phyloP scores from a whole-genome alignment of 495 filamentous ascomycete species.

The Hyphodiscus hymeniophilus region DNA sequence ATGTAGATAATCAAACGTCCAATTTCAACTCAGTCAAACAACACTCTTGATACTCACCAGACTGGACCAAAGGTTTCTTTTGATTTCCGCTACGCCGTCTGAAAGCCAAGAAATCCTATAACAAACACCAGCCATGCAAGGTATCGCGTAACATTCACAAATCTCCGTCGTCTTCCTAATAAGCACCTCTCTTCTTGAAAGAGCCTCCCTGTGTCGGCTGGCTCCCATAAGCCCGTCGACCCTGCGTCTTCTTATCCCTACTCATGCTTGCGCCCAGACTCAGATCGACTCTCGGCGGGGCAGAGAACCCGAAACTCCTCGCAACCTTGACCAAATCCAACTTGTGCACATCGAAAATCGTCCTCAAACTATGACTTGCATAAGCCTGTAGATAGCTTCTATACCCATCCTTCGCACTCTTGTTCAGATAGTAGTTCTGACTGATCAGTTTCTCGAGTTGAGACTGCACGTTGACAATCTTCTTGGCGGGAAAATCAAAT shows the following conservation, averaged over 20 bases:
- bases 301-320: conserved; percentile 83
- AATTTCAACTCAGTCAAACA: background rate
- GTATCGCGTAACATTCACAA: conserved; percentile 5
- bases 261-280: conserved; percentile 79
- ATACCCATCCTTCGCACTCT: conserved; percentile 61
- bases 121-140: conserved; percentile 18
- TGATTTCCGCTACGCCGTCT: background rate
- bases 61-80: background rate
- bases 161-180: conserved; percentile 1
- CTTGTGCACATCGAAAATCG: conserved; percentile 89
- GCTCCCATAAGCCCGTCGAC: conserved; percentile 72
- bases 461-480: conserved; percentile 89
- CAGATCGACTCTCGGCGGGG: conserved; percentile 88
- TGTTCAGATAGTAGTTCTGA: conserved; percentile 94
- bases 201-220: conserved; percentile 34
- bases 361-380: conserved; percentile 79
- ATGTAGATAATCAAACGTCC: too few species aligned
- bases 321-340: conserved; percentile 90
- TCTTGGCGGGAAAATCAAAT: conserved; percentile 87
- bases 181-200: conserved; percentile 24
- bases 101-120: background rate
- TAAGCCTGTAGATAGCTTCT: conserved; percentile 91
- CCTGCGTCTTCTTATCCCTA: conserved; percentile 73
- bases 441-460: conserved; percentile 91
- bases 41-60: background rate